A percentile compares a stretch with the other conserved stretches of the same genome.
Conservation (phyloP, 495 filamentous ascomycete genomes). For the Penicillium psychrofluorescens region DNA sequence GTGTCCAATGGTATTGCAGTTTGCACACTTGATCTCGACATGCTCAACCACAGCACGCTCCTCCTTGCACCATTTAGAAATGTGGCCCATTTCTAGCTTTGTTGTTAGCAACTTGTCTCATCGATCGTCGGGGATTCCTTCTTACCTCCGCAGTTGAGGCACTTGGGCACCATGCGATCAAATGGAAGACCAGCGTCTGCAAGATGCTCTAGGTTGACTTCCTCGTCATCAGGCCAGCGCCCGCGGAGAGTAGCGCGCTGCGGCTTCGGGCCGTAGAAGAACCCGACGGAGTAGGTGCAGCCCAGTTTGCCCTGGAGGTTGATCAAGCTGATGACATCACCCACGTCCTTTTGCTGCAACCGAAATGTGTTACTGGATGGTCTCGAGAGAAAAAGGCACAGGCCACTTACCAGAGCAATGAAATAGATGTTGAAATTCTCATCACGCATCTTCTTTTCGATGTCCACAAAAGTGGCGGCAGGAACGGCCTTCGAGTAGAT, state of each 20-base stretch:
- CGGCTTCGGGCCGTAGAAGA: slow-evolving; percentile 57
- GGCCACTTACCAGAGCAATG: slow-evolving; percentile 55
- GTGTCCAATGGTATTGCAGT: slow-evolving; percentile 72
- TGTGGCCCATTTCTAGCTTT: slow-evolving; percentile 62
- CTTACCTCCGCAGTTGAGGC: slow-evolving; percentile 59
- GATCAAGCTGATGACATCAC: slow-evolving; percentile 63
- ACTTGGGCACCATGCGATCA: slow-evolving; percentile 60
- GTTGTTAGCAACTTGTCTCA: slow-evolving; percentile 7
- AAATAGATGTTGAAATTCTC: slow-evolving; percentile 59
- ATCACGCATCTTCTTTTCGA: slow-evolving; percentile 67
- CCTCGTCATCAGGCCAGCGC: slow-evolving; percentile 55
- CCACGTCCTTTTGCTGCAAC: slow-evolving; percentile 46
- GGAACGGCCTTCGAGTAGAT: slow-evolving; percentile 69
- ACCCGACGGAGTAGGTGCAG: slow-evolving; percentile 66
- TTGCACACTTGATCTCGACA: slow-evolving; percentile 59
- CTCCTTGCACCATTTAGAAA: slow-evolving; percentile 59
- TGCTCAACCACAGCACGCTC: slow-evolving; percentile 37
- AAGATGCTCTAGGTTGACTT: slow-evolving; percentile 71
- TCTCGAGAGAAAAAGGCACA: background rate
- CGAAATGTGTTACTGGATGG: background rate
- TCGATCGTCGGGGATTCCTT: background rate
- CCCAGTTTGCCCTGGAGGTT: slow-evolving; percentile 75
- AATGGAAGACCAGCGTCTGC: slow-evolving; percentile 62
- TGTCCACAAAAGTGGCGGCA: slow-evolving; percentile 54
- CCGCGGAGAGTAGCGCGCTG: slow-evolving; percentile 52